phyloP scores from a whole-genome alignment of 1,284 basidiomycete species.

The Tilletia indica region DNA sequence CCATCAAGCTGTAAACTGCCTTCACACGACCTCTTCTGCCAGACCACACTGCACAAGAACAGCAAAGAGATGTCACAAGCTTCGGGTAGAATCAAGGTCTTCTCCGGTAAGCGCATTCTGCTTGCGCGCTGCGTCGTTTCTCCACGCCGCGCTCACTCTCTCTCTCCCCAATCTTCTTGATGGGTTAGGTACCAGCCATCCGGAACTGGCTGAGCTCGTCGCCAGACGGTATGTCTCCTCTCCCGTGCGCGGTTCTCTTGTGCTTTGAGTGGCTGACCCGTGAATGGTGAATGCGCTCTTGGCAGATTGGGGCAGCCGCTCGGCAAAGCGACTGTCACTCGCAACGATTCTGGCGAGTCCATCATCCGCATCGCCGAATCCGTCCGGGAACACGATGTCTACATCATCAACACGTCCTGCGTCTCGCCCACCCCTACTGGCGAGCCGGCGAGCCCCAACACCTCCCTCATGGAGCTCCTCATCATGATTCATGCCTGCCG shows the following conservation, averaged over 20 bases:
- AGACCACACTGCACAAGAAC: no score
- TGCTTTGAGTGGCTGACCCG: neutral
- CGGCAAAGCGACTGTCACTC: conserved; percentile 68
- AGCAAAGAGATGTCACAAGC: neutral
- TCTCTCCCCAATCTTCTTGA: neutral
- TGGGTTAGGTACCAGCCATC: conserved; percentile 64
- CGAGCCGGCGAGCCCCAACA: conserved; percentile 56
- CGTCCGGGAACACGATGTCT: conserved; percentile 96
- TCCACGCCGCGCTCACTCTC: neutral
- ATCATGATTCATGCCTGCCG: conserved; percentile 99
- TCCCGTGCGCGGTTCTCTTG: neutral
- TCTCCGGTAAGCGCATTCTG: conserved; percentile 16
- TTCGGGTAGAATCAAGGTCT: conserved; percentile 31
- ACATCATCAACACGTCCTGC: conserved; percentile 94
- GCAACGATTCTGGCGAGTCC: conserved; percentile 88
- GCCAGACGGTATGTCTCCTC: conserved; percentile 72
- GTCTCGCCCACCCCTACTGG: conserved; percentile 60
- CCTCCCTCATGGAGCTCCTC: conserved; percentile 89
- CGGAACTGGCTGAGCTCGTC: conserved; percentile 89
- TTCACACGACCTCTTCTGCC: no score
- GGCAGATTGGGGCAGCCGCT: conserved; percentile 48
- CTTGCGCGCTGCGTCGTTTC: neutral
- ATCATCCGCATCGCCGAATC: conserved; percentile 89
- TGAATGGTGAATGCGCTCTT: neutral
- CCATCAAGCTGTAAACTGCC: no score